Evolutionary conservation across 2,329 filamentous ascomycete genomes (phyloP), one percentile per base, ranked within the genome.

Genomic region (Purpureocillium lavendulum): DNA sequence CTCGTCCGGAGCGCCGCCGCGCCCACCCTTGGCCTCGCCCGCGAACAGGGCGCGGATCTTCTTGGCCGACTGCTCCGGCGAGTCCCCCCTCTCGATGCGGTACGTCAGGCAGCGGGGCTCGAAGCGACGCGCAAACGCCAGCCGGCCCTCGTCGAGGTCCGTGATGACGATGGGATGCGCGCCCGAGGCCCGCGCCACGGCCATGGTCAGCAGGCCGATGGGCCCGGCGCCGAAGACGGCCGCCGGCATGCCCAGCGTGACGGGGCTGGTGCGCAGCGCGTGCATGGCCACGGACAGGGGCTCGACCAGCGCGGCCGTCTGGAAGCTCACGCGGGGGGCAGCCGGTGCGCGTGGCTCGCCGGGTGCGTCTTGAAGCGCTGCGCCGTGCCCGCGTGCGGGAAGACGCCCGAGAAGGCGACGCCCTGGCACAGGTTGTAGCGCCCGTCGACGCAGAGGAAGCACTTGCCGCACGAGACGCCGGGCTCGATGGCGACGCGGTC

Each of bases 401-500:
- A 80, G 13, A 79, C 76, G 15, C 77, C 77, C 0, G 74, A 64
- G 48, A 82, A 82, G 35, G 68, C 62, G 4, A 82, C 77, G 37
- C 75, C 67, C 45, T 77, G 70, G 51, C 79, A 82, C 6, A 81
- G 70, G 48, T 82, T 82, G 49, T 80, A 81, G 10, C 75, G 71
- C 3, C 77, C 79, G 18, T 70, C 69, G 36, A 58, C 57, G 51
- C 79, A 82, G 14, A 77, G 64, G 49, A 74, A 78, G 52, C 79
- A 82, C 28, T 62, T 55, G 10, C 67, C 68, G 50, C 81, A 85
- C 0, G 80, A 75, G 1, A 82, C 74, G 15, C 79, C 77, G 1
- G 79, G 78, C 49, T 85, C 80, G 13, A 85, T 60, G 4, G 80
- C 80, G 9, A 85, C 78, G 38, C 77, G 65, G 50, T 85, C 80